A percentile compares a stretch with the other conserved stretches of the same genome.
These are phyloP conservation scores for Pyrenophora graminea DNA, from an alignment of 2,329 filamentous ascomycete species.

Conservation along the genomic window DNA sequence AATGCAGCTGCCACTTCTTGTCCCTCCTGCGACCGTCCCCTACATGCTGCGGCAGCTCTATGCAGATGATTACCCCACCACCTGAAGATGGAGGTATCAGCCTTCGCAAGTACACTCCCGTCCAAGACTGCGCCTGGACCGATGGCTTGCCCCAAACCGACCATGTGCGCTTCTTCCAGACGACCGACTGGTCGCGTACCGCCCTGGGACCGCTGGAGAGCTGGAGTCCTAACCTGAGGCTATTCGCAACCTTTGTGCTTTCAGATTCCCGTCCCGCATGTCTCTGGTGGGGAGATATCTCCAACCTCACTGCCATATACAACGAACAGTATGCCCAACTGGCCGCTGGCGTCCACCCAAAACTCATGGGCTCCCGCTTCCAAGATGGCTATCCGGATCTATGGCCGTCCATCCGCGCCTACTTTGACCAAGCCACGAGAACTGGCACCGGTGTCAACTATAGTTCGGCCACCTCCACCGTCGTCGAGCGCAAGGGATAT, in stretches of 20 bases:
- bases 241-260: slow-evolving; percentile 38
- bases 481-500: slow-evolving; percentile 38
- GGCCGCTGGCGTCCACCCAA: slow-evolving; percentile 32
- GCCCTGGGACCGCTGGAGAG: slow-evolving; percentile 29
- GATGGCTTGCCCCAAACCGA: slow-evolving; percentile 33
- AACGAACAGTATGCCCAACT: slow-evolving; percentile 39
- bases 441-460: slow-evolving; percentile 34
- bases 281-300: slow-evolving; percentile 38
- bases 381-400: slow-evolving; percentile 37
- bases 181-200: slow-evolving; percentile 33
- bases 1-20: slow-evolving; percentile 3
- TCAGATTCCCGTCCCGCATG: slow-evolving; percentile 40
- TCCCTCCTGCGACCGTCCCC: slow-evolving; percentile 2
- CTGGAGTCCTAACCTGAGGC: slow-evolving; percentile 36
- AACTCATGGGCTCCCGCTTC: slow-evolving; percentile 40
- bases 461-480: slow-evolving; percentile 23
- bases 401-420: slow-evolving; percentile 24
- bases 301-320: slow-evolving; percentile 39
- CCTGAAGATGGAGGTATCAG: slow-evolving; percentile 18
- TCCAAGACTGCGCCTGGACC: slow-evolving; percentile 33
- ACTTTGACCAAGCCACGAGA: slow-evolving; percentile 31
- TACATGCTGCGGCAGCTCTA: slow-evolving; percentile 1
- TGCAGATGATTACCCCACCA: slow-evolving; percentile 21
- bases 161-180: slow-evolving; percentile 41
- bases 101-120: slow-evolving; percentile 7